phyloP scores from a whole-genome alignment of 2,329 filamentous ascomycete species.

The Pezicula radicicola region DNA sequence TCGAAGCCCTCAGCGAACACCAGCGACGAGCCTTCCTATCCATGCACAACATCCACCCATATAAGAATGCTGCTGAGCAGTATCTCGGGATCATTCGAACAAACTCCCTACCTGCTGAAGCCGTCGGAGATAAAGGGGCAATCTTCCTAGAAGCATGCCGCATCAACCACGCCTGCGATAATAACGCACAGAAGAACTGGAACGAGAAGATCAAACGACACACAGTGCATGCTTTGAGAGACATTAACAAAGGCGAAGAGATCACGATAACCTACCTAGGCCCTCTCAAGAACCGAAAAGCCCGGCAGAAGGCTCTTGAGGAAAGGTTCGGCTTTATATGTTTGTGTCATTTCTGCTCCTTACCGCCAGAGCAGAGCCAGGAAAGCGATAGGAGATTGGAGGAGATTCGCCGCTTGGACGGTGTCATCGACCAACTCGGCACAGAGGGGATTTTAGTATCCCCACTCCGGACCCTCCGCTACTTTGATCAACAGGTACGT shows the following conservation, averaged over 20 bases:
- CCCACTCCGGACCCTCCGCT: slow-evolving; percentile 11
- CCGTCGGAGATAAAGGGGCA: slow-evolving; percentile 25
- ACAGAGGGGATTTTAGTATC: slow-evolving; percentile 4
- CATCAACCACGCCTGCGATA: slow-evolving; percentile 35
- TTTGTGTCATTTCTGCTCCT: slow-evolving; percentile 32
- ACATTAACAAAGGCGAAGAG: slow-evolving; percentile 32
- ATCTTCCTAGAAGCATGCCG: slow-evolving; percentile 32
- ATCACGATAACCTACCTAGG: slow-evolving; percentile 33
- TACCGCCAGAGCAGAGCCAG: slow-evolving; percentile 27
- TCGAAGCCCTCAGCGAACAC: slow-evolving; percentile 6
- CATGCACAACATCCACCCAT: slow-evolving; percentile 7
- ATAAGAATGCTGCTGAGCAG: neutral
- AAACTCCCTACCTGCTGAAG: slow-evolving; percentile 10
- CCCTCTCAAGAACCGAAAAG: slow-evolving; percentile 16
- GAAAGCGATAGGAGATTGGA: slow-evolving; percentile 27
- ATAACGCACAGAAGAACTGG: slow-evolving; percentile 33
- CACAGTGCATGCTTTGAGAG: slow-evolving; percentile 31
- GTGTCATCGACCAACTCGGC: slow-evolving; percentile 17
- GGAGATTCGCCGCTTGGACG: slow-evolving; percentile 21
- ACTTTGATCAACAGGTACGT: slow-evolving; percentile 22
- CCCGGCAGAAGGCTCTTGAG: slow-evolving; percentile 22
- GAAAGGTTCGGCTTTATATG: slow-evolving; percentile 32
- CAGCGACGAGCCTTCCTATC: slow-evolving; percentile 12
- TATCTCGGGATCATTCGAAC: slow-evolving; percentile 15
- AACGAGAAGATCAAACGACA: slow-evolving; percentile 27